Evolutionary conservation across 2,329 filamentous ascomycete species (phyloP).

Genomic region (Fusarium newnesense): DNA sequence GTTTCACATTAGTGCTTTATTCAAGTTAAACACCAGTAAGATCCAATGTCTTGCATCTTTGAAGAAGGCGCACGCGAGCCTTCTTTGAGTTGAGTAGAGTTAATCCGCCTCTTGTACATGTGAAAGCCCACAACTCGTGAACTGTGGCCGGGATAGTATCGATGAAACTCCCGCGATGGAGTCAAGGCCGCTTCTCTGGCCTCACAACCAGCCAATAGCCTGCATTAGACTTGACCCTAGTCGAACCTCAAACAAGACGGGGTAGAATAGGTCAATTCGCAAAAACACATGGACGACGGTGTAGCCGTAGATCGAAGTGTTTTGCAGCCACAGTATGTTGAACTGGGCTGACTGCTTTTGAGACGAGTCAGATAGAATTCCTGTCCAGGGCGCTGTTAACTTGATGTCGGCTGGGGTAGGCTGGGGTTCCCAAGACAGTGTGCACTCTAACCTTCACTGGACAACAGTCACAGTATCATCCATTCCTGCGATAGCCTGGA

Average conservation of each 20-base stretch:
- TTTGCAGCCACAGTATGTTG: neutral
- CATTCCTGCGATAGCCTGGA: slow-evolving; percentile 36
- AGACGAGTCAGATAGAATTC: slow-evolving; percentile 27
- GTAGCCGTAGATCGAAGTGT: neutral
- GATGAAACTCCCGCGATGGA: slow-evolving; percentile 37
- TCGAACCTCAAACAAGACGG: slow-evolving; percentile 40
- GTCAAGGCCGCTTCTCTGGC: slow-evolving; percentile 11
- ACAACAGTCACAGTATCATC: neutral
- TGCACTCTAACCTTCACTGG: neutral
- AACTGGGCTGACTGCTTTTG: neutral
- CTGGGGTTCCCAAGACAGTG: slow-evolving; percentile 17
- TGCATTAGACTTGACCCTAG: slow-evolving; percentile 15
- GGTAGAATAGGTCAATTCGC: slow-evolving; percentile 6
- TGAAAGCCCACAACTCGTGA: neutral
- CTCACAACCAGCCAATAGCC: slow-evolving; percentile 36
- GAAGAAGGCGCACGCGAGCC: slow-evolving; percentile 21
- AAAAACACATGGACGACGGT: neutral
- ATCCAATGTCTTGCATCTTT: slow-evolving; percentile 20
- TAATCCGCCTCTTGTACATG: neutral
- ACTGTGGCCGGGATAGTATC: slow-evolving; percentile 11
- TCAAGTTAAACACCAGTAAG: slow-evolving; percentile 13
- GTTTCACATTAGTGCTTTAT: neutral
- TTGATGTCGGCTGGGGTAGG: slow-evolving; percentile 15
- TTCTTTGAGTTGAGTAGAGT: neutral
- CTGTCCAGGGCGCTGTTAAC: slow-evolving; percentile 17